Evolutionary conservation across 2,329 filamentous ascomycete species (phyloP).

Genomic region (Talaromyces sp.): DNA sequence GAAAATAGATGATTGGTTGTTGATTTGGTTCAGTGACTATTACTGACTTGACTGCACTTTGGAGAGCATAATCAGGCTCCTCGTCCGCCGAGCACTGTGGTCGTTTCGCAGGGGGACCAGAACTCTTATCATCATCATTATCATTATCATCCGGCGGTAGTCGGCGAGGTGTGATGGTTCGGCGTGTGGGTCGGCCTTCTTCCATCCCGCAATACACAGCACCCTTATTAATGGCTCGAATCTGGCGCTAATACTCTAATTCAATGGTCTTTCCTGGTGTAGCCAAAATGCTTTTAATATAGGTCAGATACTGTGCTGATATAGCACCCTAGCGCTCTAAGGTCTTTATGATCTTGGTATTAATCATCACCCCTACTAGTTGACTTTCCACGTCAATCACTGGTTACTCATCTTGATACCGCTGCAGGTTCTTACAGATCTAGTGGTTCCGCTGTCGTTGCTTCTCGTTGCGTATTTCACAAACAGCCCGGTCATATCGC

Average conservation of each 20-base stretch:
- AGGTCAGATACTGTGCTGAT: background rate
- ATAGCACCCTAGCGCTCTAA: background rate
- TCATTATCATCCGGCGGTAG: background rate
- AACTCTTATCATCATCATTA: background rate
- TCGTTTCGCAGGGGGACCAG: background rate
- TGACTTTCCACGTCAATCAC: constrained; percentile 17
- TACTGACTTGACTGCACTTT: background rate
- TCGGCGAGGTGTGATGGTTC: background rate
- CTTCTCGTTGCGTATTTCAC: constrained; percentile 16
- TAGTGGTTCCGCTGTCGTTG: constrained; percentile 15
- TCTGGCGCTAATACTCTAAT: background rate
- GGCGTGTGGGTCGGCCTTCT: background rate
- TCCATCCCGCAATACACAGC: background rate
- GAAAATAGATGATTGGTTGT: background rate
- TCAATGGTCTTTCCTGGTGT: background rate
- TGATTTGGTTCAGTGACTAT: background rate
- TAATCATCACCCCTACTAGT: constrained; percentile 12
- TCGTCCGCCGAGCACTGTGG: background rate
- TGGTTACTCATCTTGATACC: constrained; percentile 15
- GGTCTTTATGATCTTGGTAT: background rate
- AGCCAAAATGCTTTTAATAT: background rate
- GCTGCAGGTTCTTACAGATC: constrained; percentile 17
- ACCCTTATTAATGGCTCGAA: background rate
- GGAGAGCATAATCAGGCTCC: background rate
- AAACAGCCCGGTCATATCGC: constrained; percentile 11